Base-by-base conservation (phyloP, 2,329 filamentous ascomycete species). In the Fonsecaea multimorphosa region DNA sequence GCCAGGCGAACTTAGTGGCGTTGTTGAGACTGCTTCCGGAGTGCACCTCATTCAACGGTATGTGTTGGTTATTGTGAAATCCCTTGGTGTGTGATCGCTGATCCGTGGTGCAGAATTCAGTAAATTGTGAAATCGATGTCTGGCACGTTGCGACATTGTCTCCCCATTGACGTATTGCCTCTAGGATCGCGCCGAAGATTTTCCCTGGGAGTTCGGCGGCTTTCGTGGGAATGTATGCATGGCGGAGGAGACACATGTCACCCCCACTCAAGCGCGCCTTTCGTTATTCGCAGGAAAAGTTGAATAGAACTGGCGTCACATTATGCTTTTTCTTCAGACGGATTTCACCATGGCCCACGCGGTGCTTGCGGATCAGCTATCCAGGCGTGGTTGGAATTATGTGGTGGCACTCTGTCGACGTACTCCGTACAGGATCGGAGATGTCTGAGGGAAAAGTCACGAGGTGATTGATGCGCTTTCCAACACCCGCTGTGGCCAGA, bases 31-130 rank as follows among this genome's bases (percentile, higher is more conserved):
- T 44, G 93, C 93, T 57, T 97, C 93, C 59, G 95, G 95, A 0
- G 83, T 98, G 75, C 95, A 99, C 81, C 83, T 99, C 80, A 99
- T 99, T 80, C 91, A 98, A 82, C 90, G 93, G 92, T 96, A 85
- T 69, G 82, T 57, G 22, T n/a, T 36, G 44, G 22, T 36, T 12
- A 14, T 56, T 22, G 2, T 29, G 32, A 16, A 27, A 44, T 19
- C 36, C n/a, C 44, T 22, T 32, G 24, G 34, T 34, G 19, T 34
- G 40, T 22, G 32, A 19, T 40, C 16, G 56, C 68, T 70, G 54
- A 70, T 55, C 12, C 40, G 9, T n/a, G 24, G 22, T 36, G 40
- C 56, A 70, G 68, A 52, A 66, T 70, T 27, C 65, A 68, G 58
- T 70, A 68, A 61, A 64, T 29, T 14, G 49, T 24, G 12, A 34